Conservation (phyloP, 2,329 filamentous ascomycete species). For the Hymenoscyphus scutula region DNA sequence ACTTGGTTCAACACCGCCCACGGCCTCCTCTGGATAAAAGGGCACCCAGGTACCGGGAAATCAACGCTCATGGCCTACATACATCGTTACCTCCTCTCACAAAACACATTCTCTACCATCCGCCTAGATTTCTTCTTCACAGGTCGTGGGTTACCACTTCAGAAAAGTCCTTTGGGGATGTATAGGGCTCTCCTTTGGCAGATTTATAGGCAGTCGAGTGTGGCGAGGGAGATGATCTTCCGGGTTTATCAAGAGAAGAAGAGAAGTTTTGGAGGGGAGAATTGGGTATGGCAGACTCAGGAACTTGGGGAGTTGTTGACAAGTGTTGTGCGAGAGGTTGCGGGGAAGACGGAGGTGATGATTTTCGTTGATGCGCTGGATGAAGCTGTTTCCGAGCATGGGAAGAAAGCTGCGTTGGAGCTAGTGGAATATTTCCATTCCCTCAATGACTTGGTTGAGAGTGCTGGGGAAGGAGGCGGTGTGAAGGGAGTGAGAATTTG, state of each 20-base stretch:
- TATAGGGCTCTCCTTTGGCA: conserved; percentile 47
- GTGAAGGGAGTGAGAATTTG: conserved; percentile 17
- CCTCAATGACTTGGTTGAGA: not conserved
- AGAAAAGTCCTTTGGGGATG: conserved; percentile 47
- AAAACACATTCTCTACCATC: conserved; percentile 11
- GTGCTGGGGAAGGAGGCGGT: not conserved
- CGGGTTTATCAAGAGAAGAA: not conserved
- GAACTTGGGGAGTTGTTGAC: conserved; percentile 14
- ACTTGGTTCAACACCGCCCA: conserved; percentile 25
- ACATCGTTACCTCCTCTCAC: conserved; percentile 7
- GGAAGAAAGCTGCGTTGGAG: not conserved
- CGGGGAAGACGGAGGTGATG: conserved; percentile 8
- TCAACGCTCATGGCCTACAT: conserved; percentile 39
- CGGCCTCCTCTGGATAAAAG: conserved; percentile 40
- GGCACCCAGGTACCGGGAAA: conserved; percentile 42
- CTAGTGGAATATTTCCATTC: conserved; percentile 16
- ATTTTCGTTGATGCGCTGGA: conserved; percentile 31
- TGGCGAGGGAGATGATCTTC: conserved; percentile 8
- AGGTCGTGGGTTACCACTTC: conserved; percentile 37
- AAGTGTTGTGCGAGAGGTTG: conserved; percentile 6
- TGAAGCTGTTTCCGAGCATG: conserved; percentile 20
- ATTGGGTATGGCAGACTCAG: conserved; percentile 13
- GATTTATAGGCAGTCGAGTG: conserved; percentile 40
- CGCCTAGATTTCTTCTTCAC: conserved; percentile 41
- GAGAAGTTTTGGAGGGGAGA: not conserved